Evolutionary conservation across 495 filamentous ascomycete species (phyloP).

Genomic region (Podospora didyma): DNA sequence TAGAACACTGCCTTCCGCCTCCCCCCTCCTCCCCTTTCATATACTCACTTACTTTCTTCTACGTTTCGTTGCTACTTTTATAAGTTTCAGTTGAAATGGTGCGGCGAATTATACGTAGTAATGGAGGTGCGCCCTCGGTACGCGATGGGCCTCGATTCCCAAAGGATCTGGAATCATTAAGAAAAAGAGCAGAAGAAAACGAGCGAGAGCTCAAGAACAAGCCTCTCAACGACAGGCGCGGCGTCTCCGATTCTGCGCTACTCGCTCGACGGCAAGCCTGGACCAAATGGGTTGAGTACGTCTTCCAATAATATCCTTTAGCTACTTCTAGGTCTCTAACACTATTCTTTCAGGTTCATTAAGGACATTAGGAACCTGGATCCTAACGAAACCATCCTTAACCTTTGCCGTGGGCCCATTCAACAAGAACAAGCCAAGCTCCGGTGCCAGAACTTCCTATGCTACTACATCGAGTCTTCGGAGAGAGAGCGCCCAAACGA

Average conservation of each 20-base stretch:
- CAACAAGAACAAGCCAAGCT: not conserved
- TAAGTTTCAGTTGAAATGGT: too few relatives aligned
- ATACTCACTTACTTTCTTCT: too few relatives aligned
- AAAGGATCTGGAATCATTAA: not conserved
- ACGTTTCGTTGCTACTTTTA: too few relatives aligned
- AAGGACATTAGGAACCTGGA: not conserved
- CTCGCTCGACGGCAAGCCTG: not conserved
- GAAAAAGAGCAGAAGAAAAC: not conserved
- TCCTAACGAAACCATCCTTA: not conserved
- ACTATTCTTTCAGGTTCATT: not conserved
- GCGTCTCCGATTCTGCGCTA: not conserved
- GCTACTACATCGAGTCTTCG: not conserved
- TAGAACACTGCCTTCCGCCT: too few relatives aligned
- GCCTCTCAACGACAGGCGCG: not conserved
- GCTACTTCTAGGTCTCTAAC: not conserved
- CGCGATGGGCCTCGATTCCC: too few relatives aligned
- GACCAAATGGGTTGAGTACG: not conserved
- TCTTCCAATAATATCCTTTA: not conserved
- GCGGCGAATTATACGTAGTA: too few relatives aligned
- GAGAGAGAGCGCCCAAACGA: not conserved
- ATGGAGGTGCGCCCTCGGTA: too few relatives aligned
- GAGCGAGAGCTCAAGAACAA: not conserved
- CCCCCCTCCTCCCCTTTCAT: too few relatives aligned
- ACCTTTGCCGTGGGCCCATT: not conserved
- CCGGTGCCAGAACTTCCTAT: not conserved